Evolutionary conservation across 2,329 filamentous ascomycete species (phyloP), one percentile per base, ranked within the genome.

Genomic region (Neobulgaria alba): DNA sequence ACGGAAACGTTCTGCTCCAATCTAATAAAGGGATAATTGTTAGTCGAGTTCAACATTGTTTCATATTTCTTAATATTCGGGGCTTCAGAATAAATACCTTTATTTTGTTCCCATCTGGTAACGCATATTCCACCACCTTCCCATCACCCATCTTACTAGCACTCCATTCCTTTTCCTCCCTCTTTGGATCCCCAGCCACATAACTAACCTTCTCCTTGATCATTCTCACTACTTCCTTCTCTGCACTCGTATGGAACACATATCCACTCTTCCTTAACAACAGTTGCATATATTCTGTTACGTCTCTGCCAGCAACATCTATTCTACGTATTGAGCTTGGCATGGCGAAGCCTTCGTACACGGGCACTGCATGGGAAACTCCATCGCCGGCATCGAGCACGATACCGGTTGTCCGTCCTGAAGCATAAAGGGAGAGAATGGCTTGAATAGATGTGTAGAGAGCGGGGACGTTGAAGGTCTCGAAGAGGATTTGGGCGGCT

Each of bases 271-370:
- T 96, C 57, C 92, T 77, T 53, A 98, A 70, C 54, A 96, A 67
- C 45, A 83, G 80, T 65, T 98, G 92, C 67, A 98, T 71, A 61
- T 98, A 80, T 64, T 98, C 92, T 34, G 92, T 98, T 15, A 98
- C 87, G 63, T 98, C 92, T 55, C 92, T 77, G 19, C 92, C 92
- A 10, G 92, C 92, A 21, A 98, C 89, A 61, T 98, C 92, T 60
- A 98, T 95, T 51, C 92, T 75, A 51, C 89, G 79, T 65, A 98
- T 95, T 63, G 86, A 92, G 64, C 85, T 95, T 9, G 88, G 86
- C 66, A 98, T 94, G 5, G 92, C 88, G 60, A 98, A 98, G 1
- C 92, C 92, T 61, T 98, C 90, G 63, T 95, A 98, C 16, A 98
- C 92, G 0, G 92, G 92, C 3, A 98, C 92, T 0, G 92, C 89